Conservation (phyloP, 1,284 basidiomycete genomes). For the Rhodotorula sp. region DNA sequence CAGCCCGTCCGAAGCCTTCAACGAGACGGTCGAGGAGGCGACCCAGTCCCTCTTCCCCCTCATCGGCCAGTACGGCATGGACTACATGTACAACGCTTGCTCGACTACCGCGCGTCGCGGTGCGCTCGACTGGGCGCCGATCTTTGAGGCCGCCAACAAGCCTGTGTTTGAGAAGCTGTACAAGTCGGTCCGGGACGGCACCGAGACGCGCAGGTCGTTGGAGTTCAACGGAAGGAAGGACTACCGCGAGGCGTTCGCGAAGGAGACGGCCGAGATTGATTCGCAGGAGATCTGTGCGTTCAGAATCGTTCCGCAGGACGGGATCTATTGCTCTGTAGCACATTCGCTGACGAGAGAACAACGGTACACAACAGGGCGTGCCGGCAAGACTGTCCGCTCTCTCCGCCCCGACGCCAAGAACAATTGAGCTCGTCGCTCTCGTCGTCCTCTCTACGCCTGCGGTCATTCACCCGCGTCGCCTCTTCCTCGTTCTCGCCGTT, state of each 20-base stretch:
- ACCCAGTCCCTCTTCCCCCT: constrained; percentile 97
- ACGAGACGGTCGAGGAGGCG: constrained; percentile 99
- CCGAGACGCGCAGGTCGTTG: constrained; percentile 93
- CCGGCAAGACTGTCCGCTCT: constrained; percentile 62
- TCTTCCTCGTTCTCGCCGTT: too few species aligned
- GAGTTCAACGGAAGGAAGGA: constrained; percentile 92
- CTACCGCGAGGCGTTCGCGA: constrained; percentile 90
- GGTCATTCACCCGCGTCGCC: too few species aligned
- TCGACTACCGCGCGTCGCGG: constrained; percentile 98
- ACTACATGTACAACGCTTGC: constrained; percentile 89
- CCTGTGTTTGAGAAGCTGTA: constrained; percentile 95
- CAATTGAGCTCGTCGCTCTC: background rate
- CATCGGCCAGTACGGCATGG: constrained; percentile 85
- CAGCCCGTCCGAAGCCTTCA: constrained; percentile 97
- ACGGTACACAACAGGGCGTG: too few species aligned
- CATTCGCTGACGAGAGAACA: too few species aligned
- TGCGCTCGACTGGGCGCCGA: constrained; percentile 86
- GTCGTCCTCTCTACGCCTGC: too few species aligned
- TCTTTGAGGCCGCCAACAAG: constrained; percentile 81
- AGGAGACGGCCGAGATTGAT: constrained; percentile 93
- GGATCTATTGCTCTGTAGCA: too few species aligned
- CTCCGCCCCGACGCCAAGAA: constrained; percentile 41
- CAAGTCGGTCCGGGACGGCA: constrained; percentile 88
- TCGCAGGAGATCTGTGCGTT: constrained; percentile 57
- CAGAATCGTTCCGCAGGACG: too few species aligned